A percentile compares a stretch with the other conserved stretches of the same genome.
Conservation (phyloP, 78 protist species). For the Cavenderia fasciculata region DNA sequence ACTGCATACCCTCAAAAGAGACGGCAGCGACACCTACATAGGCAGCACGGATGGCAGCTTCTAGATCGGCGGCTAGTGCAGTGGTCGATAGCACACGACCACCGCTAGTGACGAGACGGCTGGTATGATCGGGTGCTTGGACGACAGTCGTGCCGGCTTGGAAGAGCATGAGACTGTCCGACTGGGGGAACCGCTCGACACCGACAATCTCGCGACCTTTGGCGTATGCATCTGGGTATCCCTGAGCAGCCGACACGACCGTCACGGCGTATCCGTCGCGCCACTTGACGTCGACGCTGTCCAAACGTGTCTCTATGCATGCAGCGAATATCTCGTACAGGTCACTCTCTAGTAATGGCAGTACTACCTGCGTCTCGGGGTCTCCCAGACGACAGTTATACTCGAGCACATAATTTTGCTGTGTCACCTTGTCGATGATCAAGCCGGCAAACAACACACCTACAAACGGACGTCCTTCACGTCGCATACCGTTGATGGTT, state of each 20-base stretch:
- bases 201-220: slow-evolving; percentile 79
- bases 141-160: slow-evolving; percentile 89
- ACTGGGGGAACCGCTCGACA: neutral
- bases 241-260: slow-evolving; percentile 86
- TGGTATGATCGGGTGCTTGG: neutral
- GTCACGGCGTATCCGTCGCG: slow-evolving; percentile 69
- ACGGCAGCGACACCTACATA: slow-evolving; percentile 44
- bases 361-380: slow-evolving; percentile 92
- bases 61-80: neutral
- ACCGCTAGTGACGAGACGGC: slow-evolving; percentile 80
- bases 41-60: slow-evolving; percentile 66
- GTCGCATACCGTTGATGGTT: slow-evolving; percentile 88
- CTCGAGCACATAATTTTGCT: slow-evolving; percentile 77
- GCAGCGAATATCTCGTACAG: slow-evolving; percentile 71
- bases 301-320: slow-evolving; percentile 73
- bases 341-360: slow-evolving; percentile 77
- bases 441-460: slow-evolving; percentile 92
- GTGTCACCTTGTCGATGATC: slow-evolving; percentile 64
- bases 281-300: slow-evolving; percentile 52
- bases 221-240: slow-evolving; percentile 86
- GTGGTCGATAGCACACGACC: slow-evolving; percentile 89
- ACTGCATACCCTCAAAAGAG: slow-evolving; percentile 76
- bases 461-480: slow-evolving; percentile 86
- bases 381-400: slow-evolving; percentile 94
- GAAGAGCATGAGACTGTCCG: slow-evolving; percentile 34